Evolutionary conservation across 2,329 filamentous ascomycete species (phyloP).

Genomic region (Colletotrichum limetticola): DNA sequence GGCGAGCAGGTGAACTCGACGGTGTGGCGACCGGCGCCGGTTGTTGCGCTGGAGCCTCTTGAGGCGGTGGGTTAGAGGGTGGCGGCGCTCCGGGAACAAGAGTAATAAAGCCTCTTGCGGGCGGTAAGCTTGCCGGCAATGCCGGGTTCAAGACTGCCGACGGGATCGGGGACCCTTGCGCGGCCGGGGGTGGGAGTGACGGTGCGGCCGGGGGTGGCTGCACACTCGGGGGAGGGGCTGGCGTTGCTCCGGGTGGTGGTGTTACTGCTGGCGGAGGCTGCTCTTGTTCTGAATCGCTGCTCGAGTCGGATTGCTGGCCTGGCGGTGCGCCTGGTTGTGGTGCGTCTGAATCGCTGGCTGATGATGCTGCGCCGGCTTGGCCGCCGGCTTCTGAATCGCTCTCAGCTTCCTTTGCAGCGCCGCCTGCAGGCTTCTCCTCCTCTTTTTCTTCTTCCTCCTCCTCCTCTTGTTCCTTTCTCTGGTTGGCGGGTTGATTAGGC

Average conservation of each 20-base stretch:
- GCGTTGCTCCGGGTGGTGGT: not conserved
- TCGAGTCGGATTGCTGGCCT: conserved; percentile 1
- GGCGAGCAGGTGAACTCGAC: not conserved
- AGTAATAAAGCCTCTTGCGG: conserved; percentile 23
- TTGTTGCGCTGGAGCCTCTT: not conserved
- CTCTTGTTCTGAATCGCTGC: conserved; percentile 24
- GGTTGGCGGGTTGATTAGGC: not conserved
- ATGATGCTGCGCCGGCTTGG: not conserved
- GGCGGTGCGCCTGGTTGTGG: not conserved
- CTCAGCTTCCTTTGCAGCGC: not conserved
- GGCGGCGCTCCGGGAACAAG: conserved; percentile 24
- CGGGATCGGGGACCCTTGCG: not conserved
- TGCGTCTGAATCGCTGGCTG: conserved; percentile 4
- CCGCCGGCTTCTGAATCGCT: conserved; percentile 5
- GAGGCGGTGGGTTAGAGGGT: not conserved
- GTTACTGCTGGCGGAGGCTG: not conserved
- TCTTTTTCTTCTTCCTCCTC: not conserved
- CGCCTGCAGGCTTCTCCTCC: not conserved
- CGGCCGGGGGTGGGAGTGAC: not conserved
- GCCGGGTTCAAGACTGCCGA: conserved; percentile 3
- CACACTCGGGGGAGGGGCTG: not conserved
- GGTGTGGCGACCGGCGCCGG: not conserved
- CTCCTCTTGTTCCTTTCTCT: not conserved
- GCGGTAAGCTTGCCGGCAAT: not conserved
- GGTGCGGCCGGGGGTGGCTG: not conserved